Evolutionary conservation across 768 basidiomycete genomes (phyloP).

Genomic region (Leccinum ochraceum): DNA sequence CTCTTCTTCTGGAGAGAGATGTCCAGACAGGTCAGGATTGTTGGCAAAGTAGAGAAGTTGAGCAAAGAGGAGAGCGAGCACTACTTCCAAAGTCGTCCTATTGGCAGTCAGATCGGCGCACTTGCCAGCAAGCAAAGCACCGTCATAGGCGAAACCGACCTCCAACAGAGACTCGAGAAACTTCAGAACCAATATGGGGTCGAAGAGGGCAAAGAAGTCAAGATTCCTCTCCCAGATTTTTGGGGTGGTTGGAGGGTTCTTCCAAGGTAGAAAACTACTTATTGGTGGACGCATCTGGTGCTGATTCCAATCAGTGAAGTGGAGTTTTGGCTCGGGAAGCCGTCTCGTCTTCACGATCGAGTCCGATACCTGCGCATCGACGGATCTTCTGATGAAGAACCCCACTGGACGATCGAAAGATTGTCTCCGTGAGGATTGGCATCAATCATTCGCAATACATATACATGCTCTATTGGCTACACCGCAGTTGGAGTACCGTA

Average conservation of each 20-base stretch:
- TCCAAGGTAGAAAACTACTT: slow-evolving; percentile 58
- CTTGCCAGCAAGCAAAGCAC: slow-evolving; percentile 92
- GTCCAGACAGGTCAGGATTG: slow-evolving; percentile 75
- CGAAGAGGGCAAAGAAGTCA: slow-evolving; percentile 37
- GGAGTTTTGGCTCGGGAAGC: slow-evolving; percentile 97
- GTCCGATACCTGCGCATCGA: slow-evolving; percentile 69
- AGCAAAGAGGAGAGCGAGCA: slow-evolving; percentile 68
- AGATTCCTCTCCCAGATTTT: slow-evolving; percentile 80
- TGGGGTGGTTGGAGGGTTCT: slow-evolving; percentile 98
- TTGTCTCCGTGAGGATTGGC: slow-evolving; percentile 60
- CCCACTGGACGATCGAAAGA: slow-evolving; percentile 77
- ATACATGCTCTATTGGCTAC: neutral
- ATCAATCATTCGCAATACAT: neutral
- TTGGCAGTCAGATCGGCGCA: slow-evolving; percentile 85
- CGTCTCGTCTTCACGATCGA: slow-evolving; percentile 92
- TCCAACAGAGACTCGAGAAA: slow-evolving; percentile 60
- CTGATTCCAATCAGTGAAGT: slow-evolving; percentile 64
- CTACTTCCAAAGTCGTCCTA: slow-evolving; percentile 82
- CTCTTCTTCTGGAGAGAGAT: slow-evolving; percentile 93
- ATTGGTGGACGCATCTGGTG: neutral
- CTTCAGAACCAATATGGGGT: slow-evolving; percentile 59
- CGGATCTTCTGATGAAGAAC: slow-evolving; percentile 46
- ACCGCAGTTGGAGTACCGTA: neutral
- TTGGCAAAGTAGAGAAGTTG: slow-evolving; percentile 85
- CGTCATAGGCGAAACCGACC: slow-evolving; percentile 70